phyloP scores from a whole-genome alignment of 2,329 filamentous ascomycete species.

The Talaromyces piceae region DNA sequence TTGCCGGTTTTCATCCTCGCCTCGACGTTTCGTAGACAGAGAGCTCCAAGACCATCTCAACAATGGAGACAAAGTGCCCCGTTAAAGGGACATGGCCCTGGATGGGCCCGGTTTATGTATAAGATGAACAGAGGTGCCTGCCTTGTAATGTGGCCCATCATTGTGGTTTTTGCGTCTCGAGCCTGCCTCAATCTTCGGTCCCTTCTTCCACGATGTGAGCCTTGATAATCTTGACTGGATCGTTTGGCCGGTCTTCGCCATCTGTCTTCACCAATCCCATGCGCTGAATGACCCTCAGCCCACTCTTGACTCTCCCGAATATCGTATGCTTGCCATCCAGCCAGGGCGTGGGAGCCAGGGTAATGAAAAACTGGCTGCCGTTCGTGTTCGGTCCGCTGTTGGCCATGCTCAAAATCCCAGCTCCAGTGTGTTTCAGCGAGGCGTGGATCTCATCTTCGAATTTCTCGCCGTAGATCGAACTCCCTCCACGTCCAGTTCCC shows the following conservation, averaged over 20 bases:
- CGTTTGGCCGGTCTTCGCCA: constrained; percentile 68
- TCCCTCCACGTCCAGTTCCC: constrained; percentile 81
- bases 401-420: constrained; percentile 92
- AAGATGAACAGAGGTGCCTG: neutral
- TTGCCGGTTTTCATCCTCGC: neutral
- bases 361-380: constrained; percentile 93
- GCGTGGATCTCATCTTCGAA: constrained; percentile 86
- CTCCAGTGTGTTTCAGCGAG: constrained; percentile 79
- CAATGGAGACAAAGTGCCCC: too few relatives aligned
- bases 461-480: constrained; percentile 83
- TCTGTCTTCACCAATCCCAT: constrained; percentile 85
- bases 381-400: constrained; percentile 92
- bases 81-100: too few relatives aligned
- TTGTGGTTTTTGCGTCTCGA: neutral
- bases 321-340: constrained; percentile 96
- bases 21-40: neutral
- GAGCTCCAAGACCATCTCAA: too few relatives aligned
- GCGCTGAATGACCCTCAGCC: constrained; percentile 74
- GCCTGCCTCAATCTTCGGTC: constrained; percentile 32
- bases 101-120: too few relatives aligned
- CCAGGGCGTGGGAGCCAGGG: constrained; percentile 89
- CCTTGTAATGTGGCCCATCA: neutral
- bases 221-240: constrained; percentile 72
- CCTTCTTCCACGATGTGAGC: constrained; percentile 62
- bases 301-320: constrained; percentile 81